Evolutionary conservation across 1,139 yeast species (phyloP).

Genomic region (Pichiaceae sp.): DNA sequence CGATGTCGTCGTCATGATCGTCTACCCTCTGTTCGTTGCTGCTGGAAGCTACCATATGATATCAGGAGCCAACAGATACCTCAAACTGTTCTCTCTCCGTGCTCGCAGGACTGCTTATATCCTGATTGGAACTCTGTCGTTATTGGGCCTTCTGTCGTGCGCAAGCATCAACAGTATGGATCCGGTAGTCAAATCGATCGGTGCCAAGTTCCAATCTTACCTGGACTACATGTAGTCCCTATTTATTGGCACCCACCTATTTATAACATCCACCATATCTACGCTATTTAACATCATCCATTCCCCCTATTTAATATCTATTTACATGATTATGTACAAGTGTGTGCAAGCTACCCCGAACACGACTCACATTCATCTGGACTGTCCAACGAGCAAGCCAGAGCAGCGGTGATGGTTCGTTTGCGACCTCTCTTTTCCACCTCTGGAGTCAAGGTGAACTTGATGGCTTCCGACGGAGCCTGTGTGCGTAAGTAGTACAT

Average conservation of each 20-base stretch:
- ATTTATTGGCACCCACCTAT: neutral
- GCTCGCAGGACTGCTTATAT: slow-evolving; percentile 19
- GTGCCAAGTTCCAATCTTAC: slow-evolving; percentile 1
- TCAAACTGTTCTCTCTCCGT: slow-evolving; percentile 12
- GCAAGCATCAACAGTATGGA: neutral
- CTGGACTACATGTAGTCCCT: neutral
- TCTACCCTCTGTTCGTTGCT: slow-evolving; percentile 12
- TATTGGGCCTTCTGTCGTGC: slow-evolving; percentile 7
- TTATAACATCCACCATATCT: neutral
- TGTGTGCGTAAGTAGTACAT: slow-evolving; percentile 95
- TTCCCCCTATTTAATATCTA: neutral
- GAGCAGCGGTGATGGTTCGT: neutral
- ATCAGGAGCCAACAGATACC: slow-evolving; percentile 30
- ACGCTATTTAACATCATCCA: neutral
- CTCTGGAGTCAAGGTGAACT: slow-evolving; percentile 69
- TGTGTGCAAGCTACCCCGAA: neutral
- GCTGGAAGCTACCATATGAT: slow-evolving; percentile 32
- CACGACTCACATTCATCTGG: slow-evolving; percentile 2
- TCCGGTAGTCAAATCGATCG: neutral
- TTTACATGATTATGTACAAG: neutral
- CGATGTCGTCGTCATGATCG: slow-evolving; percentile 4
- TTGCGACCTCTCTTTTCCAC: neutral
- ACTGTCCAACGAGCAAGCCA: neutral
- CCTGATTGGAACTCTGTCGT: slow-evolving; percentile 9
- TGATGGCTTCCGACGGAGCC: slow-evolving; percentile 92